Percentiles rank a stretch among this genome's conserved stretches.
These are phyloP conservation scores for Warburgia ugandensis DNA, from an alignment of 164 flowering plant species.

Conservation along the genomic window DNA sequence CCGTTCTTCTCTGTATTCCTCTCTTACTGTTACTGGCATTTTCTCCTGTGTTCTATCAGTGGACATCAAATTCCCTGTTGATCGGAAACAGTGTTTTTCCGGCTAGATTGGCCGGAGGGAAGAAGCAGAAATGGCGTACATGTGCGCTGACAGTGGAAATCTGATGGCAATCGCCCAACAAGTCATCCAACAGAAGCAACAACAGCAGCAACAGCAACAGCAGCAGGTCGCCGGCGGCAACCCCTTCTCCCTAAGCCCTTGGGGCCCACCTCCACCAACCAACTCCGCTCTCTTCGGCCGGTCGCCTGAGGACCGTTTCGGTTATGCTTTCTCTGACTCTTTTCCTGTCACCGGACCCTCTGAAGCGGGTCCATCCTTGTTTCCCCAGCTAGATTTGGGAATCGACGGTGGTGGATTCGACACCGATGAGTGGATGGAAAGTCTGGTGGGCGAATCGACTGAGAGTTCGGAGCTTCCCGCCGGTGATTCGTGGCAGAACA, in stretches of 20 bases:
- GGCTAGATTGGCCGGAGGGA: constrained; percentile 4
- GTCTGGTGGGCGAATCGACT: constrained; percentile 59
- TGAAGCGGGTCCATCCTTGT: neutral
- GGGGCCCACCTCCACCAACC: constrained; percentile 25
- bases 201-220: constrained; percentile 66
- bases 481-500: constrained; percentile 47
- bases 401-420: constrained; percentile 52
- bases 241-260: constrained; percentile 33
- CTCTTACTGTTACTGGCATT: no score
- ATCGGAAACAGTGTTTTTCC: no score
- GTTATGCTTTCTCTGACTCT: constrained; percentile 17
- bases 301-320: constrained; percentile 5
- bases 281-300: constrained; percentile 10
- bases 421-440: constrained; percentile 94
- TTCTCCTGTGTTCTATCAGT: no score
- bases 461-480: no score
- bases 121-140: constrained; percentile 53
- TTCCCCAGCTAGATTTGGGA: no score
- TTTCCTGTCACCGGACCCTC: constrained; percentile 10
- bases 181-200: constrained; percentile 81
- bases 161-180: constrained; percentile 98
- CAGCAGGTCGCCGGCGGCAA: constrained; percentile 27
- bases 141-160: constrained; percentile 94
- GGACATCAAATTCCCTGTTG: no score
- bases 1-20: no score